phyloP scores from a whole-genome alignment of 805 yeast genomes.

The Ogataea henricii region DNA sequence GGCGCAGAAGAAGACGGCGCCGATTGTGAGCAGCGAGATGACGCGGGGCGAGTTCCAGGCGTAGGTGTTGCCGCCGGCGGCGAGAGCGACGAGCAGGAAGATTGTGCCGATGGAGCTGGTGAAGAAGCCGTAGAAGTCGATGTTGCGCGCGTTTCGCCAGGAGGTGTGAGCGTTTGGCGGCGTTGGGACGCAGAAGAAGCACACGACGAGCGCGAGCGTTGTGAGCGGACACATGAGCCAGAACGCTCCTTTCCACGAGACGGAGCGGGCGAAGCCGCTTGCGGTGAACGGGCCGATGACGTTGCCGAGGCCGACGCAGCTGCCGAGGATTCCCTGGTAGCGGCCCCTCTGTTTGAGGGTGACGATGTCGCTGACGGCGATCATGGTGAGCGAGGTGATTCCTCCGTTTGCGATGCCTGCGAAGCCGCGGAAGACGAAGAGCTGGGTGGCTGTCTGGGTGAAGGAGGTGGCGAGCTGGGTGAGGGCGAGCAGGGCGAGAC shows the following conservation, averaged over 20 bases:
- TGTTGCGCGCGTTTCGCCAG: conserved; percentile 42
- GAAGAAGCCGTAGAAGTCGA: conserved; percentile 56
- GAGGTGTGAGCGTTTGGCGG: conserved; percentile 34
- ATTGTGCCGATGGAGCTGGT: conserved; percentile 50
- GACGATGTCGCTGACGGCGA: conserved; percentile 54
- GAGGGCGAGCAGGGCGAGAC: conserved; percentile 41
- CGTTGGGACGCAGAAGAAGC: conserved; percentile 38
- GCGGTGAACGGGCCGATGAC: conserved; percentile 59
- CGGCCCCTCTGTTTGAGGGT: conserved; percentile 55
- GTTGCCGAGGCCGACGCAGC: conserved; percentile 52
- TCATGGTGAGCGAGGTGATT: conserved; percentile 50
- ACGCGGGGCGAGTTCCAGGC: conserved; percentile 52
- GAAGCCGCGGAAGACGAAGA: conserved; percentile 53
- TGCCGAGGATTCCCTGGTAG: conserved; percentile 57
- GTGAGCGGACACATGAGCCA: conserved; percentile 48
- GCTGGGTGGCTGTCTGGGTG: conserved; percentile 48
- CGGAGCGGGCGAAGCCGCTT: conserved; percentile 46
- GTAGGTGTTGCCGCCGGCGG: conserved; percentile 62
- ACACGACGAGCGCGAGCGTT: conserved; percentile 34
- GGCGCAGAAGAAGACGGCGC: conserved; percentile 40
- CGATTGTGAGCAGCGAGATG: conserved; percentile 44
- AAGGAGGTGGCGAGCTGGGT: conserved; percentile 55
- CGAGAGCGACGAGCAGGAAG: conserved; percentile 53
- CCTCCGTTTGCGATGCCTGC: conserved; percentile 63
- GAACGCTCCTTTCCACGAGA: conserved; percentile 56